phyloP scores from a whole-genome alignment of 495 filamentous ascomycete genomes.

The Parmelia sp. region DNA sequence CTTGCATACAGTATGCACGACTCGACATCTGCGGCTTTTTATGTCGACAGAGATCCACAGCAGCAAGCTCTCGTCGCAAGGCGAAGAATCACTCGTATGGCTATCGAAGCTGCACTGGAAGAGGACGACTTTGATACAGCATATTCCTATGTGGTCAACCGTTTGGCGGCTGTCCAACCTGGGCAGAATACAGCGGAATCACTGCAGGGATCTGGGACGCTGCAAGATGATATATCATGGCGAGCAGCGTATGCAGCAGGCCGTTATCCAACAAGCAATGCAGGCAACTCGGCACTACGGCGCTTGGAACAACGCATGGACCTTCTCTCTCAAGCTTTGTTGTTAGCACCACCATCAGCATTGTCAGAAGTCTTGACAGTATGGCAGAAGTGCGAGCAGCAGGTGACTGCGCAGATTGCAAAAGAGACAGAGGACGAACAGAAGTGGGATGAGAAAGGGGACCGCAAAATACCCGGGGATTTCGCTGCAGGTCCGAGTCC shows the following conservation, averaged over 20 bases:
- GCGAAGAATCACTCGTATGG: slow-evolving; percentile 75
- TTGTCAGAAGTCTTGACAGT: slow-evolving; percentile 78
- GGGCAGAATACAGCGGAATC: slow-evolving; percentile 22
- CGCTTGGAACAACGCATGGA: slow-evolving; percentile 82
- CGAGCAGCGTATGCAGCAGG: slow-evolving; percentile 85
- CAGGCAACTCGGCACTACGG: slow-evolving; percentile 45
- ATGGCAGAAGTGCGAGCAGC: slow-evolving; percentile 84
- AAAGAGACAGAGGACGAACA: slow-evolving; percentile 69
- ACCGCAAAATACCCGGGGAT: slow-evolving; percentile 60
- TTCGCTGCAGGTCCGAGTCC: slow-evolving; percentile 41
- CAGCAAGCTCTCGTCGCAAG: slow-evolving; percentile 36
- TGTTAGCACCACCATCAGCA: slow-evolving; percentile 69
- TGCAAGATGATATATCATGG: slow-evolving; percentile 78
- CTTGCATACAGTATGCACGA: slow-evolving; percentile 37
- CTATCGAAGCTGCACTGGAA: slow-evolving; percentile 75
- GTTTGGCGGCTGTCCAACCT: slow-evolving; percentile 38
- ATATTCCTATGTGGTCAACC: slow-evolving; percentile 84
- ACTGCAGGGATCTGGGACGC: slow-evolving; percentile 18
- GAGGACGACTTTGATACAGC: slow-evolving; percentile 96
- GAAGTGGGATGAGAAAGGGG: slow-evolving; percentile 63
- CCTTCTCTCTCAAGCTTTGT: slow-evolving; percentile 75
- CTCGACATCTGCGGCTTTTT: slow-evolving; percentile 14
- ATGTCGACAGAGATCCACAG: slow-evolving; percentile 10
- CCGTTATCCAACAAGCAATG: slow-evolving; percentile 52
- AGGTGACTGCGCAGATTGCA: slow-evolving; percentile 61